Evolutionary conservation across 257 asterid genomes (phyloP).

Genomic region (Linaria vulgaris): DNA sequence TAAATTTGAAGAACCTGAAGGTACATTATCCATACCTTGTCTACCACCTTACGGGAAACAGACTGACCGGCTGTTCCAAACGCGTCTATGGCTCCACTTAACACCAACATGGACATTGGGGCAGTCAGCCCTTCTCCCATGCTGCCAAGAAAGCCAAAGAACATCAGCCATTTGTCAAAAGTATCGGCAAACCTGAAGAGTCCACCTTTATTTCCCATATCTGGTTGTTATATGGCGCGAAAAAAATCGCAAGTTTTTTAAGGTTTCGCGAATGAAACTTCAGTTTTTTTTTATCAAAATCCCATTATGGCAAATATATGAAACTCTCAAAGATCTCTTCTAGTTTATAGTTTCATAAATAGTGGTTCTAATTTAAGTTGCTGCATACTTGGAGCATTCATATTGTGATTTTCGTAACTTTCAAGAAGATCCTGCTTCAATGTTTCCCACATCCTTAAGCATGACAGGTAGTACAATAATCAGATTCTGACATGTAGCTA

Average conservation of each 20-base stretch:
- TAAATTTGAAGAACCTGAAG: not conserved
- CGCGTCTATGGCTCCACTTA: slow-evolving; percentile 45
- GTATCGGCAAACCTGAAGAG: slow-evolving; percentile 40
- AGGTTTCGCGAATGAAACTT: no score
- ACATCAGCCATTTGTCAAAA: slow-evolving; percentile 32
- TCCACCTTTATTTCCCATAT: slow-evolving; percentile 26
- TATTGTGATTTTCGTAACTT: not conserved
- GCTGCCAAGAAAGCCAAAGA: slow-evolving; percentile 31
- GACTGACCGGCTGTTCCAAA: slow-evolving; percentile 36
- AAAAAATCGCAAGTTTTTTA: no score
- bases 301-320: not conserved
- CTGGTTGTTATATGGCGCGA: not conserved
- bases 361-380: not conserved
- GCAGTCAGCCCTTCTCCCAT: slow-evolving; percentile 37
- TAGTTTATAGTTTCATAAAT: not conserved
- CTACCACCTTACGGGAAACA: slow-evolving; percentile 27
- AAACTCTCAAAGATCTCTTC: not conserved
- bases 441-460: not conserved
- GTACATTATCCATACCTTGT: slow-evolving; percentile 27
- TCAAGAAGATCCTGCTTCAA: not conserved
- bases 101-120: slow-evolving; percentile 33
- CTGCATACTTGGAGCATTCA: not conserved
- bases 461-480: not conserved
- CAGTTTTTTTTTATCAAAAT: not conserved
- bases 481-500: slow-evolving; percentile 11